Percentiles rank a stretch among this genome's conserved stretches.
phyloP scores from a whole-genome alignment of 257 asterid species.

The Solanum pimpinellifolium region DNA sequence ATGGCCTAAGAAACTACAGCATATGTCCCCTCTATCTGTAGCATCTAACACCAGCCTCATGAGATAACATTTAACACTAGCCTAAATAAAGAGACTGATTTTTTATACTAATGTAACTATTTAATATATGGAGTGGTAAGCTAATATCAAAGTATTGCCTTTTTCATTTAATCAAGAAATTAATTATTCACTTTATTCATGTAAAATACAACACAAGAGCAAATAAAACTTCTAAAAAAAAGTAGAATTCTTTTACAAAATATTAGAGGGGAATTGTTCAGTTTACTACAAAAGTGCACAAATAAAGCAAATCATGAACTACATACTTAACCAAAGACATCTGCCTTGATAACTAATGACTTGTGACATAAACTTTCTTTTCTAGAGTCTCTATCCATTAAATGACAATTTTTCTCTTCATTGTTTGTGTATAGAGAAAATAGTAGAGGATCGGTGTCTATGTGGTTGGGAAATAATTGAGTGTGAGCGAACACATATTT shows the following conservation, averaged over 20 bases:
- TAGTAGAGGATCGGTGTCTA: background rate
- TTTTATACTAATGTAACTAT: no score
- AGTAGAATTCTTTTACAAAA: background rate
- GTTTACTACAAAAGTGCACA: background rate
- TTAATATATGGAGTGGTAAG: no score
- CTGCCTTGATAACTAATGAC: background rate
- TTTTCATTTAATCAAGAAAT: background rate
- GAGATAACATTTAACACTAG: no score
- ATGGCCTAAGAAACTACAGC: no score
- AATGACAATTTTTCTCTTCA: background rate
- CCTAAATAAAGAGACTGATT: no score
- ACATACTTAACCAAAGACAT: background rate
- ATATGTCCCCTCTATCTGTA: no score
- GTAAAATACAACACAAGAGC: background rate
- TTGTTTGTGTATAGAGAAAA: background rate
- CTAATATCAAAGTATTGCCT: background rate
- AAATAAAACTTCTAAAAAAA: background rate
- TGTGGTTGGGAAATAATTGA: background rate
- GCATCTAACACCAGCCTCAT: no score
- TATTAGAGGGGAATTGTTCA: background rate
- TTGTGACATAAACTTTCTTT: background rate
- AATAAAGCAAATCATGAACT: background rate
- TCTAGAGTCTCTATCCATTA: background rate
- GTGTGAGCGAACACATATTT: no score
- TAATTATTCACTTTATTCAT: background rate